Evolutionary conservation across 2,329 filamentous ascomycete genomes (phyloP), one percentile per base, ranked within the genome.

Genomic region (Venturia effusa): DNA sequence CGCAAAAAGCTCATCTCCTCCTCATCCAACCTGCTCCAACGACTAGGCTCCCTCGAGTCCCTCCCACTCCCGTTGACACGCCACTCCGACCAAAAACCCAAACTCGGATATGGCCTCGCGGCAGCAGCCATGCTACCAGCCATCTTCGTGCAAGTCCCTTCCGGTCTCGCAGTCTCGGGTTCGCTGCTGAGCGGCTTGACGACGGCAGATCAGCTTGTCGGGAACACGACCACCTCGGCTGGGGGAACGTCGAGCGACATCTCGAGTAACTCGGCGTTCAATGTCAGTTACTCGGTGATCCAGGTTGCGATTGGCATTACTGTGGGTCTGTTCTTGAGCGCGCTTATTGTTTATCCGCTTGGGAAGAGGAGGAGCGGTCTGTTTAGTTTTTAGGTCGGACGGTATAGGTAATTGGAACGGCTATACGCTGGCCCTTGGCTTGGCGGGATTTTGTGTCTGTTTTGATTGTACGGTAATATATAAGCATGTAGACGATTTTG

Each of bases 71-170:
- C 68, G 66, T 63, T 70, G 70, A 7, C 54, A 15, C 51, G 59
- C 1, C 51, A 34, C 11, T 45, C 39, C 17, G 19, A 11, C 32
- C 39, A 45, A 48, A 63, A 57, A 41, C 41, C 32, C 22, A 63
- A 57, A 57, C 19, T 63, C 4, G 85, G 88, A 15, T 91, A 92
- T 72, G 89, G 88, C 1, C 83, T 96, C 2, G 92, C 92, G 0
- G 91, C 91, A 0, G 90, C 90, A 0, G 88, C 89, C 1, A 90
- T 96, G 80, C 77, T 96, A 11, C 92, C 92, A 0, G 92, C 88
- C 5, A 95, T 96, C 67, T 95, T 95, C 67, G 83, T 86, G 1
- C 82, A 85, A 65, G 84, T 87, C 0, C 84, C 84, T 0, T 82
- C 79, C 2, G 84, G 84, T 1, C 74, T 87, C 2, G 81, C 83